phyloP scores from a whole-genome alignment of 2,329 filamentous ascomycete genomes.

The Colletotrichum trifolii region DNA sequence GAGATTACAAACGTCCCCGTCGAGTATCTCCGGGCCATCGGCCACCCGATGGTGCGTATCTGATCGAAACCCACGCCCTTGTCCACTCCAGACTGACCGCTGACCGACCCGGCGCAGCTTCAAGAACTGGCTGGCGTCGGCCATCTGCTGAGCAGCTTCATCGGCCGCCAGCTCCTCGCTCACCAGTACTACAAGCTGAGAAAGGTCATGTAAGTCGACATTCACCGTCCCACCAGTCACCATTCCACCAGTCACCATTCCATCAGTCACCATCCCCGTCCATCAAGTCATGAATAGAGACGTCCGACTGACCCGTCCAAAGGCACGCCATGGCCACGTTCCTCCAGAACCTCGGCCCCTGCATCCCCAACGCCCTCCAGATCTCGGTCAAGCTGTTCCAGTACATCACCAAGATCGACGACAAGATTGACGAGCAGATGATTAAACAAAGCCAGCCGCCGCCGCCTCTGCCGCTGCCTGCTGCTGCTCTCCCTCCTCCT shows the following conservation, averaged over 20 bases:
- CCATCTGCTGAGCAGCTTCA: constrained; percentile 37
- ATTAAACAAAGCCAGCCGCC: not conserved
- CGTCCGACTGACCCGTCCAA: not conserved
- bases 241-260: not conserved
- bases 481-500: not conserved
- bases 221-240: not conserved
- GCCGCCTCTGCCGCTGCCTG: not conserved
- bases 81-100: constrained; percentile 1
- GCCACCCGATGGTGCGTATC: constrained; percentile 34
- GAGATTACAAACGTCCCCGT: constrained; percentile 34
- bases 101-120: constrained; percentile 12
- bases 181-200: constrained; percentile 33
- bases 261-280: not conserved
- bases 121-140: constrained; percentile 37
- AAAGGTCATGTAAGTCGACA: constrained; percentile 27
- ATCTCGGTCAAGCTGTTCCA: constrained; percentile 30
- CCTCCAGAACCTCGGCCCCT: constrained; percentile 33
- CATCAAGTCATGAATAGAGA: not conserved
- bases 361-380: constrained; percentile 32
- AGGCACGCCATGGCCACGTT: constrained; percentile 35
- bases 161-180: constrained; percentile 31
- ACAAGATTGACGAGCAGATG: constrained; percentile 13
- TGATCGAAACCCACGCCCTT: not conserved
- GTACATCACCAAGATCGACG: constrained; percentile 36
- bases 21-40: constrained; percentile 36